These are phyloP conservation scores for Acanthamoeba culbertsoni DNA, from an alignment of 208 protist genomes.

Conservation along the genomic window DNA sequence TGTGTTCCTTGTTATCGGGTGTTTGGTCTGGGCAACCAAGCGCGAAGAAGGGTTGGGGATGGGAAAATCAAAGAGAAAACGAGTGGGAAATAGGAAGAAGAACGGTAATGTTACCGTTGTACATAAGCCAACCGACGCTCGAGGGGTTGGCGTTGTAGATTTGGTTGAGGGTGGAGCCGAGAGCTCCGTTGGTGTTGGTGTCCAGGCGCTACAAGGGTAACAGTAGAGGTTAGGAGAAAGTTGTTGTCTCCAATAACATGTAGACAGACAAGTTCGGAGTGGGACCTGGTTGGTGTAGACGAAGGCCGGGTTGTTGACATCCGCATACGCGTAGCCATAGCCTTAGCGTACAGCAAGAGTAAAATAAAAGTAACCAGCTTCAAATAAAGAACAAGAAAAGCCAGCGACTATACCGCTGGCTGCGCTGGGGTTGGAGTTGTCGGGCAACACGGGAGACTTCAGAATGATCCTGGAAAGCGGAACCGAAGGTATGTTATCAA, in stretches of 20 bases:
- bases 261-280: background rate
- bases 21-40: background rate
- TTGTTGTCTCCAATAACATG: background rate
- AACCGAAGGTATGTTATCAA: background rate
- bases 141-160: slow-evolving; percentile 6
- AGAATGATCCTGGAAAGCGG: background rate
- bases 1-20: background rate
- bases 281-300: background rate
- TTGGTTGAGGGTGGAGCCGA: slow-evolving; percentile 66
- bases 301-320: slow-evolving; percentile 23
- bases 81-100: background rate
- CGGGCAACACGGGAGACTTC: background rate
- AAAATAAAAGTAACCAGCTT: background rate
- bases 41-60: too few species aligned
- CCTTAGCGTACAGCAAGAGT: background rate
- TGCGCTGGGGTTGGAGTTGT: background rate
- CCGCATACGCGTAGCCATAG: slow-evolving; percentile 67
- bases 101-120: slow-evolving; percentile 61
- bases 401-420: background rate
- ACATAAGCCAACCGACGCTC: slow-evolving; percentile 62
- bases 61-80: background rate
- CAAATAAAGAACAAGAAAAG: background rate
- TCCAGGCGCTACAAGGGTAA: background rate
- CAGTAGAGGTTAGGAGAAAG: background rate
- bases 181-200: slow-evolving; percentile 51